These are phyloP conservation scores for Nephelium lappaceum DNA, from an alignment of 345 rosid genomes.

Conservation along the genomic window DNA sequence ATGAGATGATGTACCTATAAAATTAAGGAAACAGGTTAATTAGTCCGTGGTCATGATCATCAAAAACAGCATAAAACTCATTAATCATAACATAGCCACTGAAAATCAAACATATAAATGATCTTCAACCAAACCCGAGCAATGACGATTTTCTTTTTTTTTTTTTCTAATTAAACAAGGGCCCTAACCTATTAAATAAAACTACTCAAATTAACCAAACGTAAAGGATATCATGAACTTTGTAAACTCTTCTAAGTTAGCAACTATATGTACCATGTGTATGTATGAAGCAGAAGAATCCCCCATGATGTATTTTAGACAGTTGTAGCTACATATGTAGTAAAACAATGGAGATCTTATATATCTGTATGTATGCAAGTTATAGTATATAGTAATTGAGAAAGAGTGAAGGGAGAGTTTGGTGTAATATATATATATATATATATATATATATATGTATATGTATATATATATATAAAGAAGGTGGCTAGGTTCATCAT, in stretches of 20 bases:
- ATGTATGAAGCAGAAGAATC: conserved; percentile 89
- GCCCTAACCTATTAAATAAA: neutral
- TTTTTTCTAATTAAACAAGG: neutral
- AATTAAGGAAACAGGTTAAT: neutral
- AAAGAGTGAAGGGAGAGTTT: too few relatives aligned
- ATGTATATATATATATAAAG: too few relatives aligned
- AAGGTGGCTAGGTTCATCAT: neutral
- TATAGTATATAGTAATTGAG: too few relatives aligned
- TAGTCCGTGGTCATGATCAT: neutral
- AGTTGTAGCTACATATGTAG: too few relatives aligned
- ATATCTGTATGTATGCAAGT: too few relatives aligned
- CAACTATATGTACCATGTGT: conserved; percentile 57
- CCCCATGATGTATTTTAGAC: conserved; percentile 38
- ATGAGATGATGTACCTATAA: conserved; percentile 88
- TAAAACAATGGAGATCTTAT: neutral
- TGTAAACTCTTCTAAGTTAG: too few relatives aligned
- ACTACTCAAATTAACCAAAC: too few relatives aligned
- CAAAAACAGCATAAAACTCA: neutral
- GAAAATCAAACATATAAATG: neutral
- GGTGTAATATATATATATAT: neutral
- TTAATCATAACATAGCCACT: neutral
- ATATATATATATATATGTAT: neutral
- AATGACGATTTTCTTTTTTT: neutral
- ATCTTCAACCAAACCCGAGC: neutral
- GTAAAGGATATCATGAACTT: too few relatives aligned